These are phyloP conservation scores for Phoma sp. DNA, from an alignment of 2,329 filamentous ascomycete genomes.

Conservation along the genomic window DNA sequence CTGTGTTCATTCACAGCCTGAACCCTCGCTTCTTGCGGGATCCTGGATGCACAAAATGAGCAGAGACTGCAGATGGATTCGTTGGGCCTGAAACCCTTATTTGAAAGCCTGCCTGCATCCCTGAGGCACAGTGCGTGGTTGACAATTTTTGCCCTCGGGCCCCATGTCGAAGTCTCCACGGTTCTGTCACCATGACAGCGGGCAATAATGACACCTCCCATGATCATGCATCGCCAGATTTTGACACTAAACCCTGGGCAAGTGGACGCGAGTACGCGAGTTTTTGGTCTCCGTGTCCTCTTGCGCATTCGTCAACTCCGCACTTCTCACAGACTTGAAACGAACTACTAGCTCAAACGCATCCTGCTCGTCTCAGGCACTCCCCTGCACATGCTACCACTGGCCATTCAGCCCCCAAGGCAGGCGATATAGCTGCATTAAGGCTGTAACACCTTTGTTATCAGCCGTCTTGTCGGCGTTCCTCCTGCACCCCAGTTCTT, in stretches of 20 bases:
- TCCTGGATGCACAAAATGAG: slow-evolving; percentile 12
- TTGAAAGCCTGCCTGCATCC: background rate
- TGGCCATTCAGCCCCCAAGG: slow-evolving; percentile 8
- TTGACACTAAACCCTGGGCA: slow-evolving; percentile 3
- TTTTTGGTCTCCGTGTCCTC: background rate
- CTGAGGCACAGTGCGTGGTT: slow-evolving; percentile 2
- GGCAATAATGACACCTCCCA: slow-evolving; percentile 1
- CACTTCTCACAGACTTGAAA: slow-evolving; percentile 21
- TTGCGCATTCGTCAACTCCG: slow-evolving; percentile 9
- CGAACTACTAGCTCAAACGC: slow-evolving; percentile 20
- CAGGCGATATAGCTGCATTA: slow-evolving; percentile 15
- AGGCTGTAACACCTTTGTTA: slow-evolving; percentile 10
- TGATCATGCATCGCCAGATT: slow-evolving; percentile 7
- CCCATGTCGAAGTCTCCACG: background rate
- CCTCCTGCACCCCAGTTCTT: slow-evolving; percentile 3
- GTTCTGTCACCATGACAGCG: slow-evolving; percentile 10
- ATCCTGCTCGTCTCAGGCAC: slow-evolving; percentile 18
- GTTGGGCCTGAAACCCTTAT: slow-evolving; percentile 15
- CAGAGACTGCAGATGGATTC: slow-evolving; percentile 11
- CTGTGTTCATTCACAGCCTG: slow-evolving; percentile 12
- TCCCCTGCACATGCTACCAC: slow-evolving; percentile 1
- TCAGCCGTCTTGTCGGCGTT: slow-evolving; percentile 9
- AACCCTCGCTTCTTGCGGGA: slow-evolving; percentile 7
- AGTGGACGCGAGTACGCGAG: slow-evolving; percentile 8
- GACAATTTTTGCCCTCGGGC: background rate